Evolutionary conservation across 2,329 filamentous ascomycete species (phyloP), one percentile per base, ranked within the genome.

Genomic region (Fulvia fulva): DNA sequence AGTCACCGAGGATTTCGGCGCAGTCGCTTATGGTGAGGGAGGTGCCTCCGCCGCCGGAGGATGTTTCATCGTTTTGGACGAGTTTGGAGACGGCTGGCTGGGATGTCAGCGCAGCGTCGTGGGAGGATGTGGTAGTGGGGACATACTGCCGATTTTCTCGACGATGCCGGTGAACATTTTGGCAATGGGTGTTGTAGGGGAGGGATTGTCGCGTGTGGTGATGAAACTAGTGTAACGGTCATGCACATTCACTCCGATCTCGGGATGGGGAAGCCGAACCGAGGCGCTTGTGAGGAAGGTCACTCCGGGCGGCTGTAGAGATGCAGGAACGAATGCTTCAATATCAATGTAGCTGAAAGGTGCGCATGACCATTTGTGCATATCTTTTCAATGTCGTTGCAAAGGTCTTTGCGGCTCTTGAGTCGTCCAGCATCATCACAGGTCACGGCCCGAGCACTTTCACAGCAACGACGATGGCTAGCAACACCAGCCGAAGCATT

Each of bases 151-250:
- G 64, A 97, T 88, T 62, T 88, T 88, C 78, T 96, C 91, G 55
- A 96, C 90, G 62, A 96, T 89, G 67, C 94, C 94, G 58, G 94
- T 97, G 72, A 99, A 97, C 94, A 99, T 97, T 61, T 62, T 80
- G 68, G 23, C 26, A 3, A 26, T 7, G 19, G 47, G 7, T 12
- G 11, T 47, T 47, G 8, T 26, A 6, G 19, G 16, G 54, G 14
- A 41, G 34, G 26, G 34, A 19, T 3, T 25, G 28, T 53, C 5
- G 30, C 34, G 19, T 32, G 4, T n/a, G 19, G 34, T 19, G 51
- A 28, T 43, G 8, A 5, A 43, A 49, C 30, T 26, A 30, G 44
- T 23, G 52, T 50, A 16, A 44, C 28, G 45, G 19, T 52, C 37
- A 45, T 51, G 22, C 19, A 46, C 55, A 53, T 57, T 53, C 50